phyloP scores from a whole-genome alignment of 768 basidiomycete species.

The Gloeostereum incarnatum region DNA sequence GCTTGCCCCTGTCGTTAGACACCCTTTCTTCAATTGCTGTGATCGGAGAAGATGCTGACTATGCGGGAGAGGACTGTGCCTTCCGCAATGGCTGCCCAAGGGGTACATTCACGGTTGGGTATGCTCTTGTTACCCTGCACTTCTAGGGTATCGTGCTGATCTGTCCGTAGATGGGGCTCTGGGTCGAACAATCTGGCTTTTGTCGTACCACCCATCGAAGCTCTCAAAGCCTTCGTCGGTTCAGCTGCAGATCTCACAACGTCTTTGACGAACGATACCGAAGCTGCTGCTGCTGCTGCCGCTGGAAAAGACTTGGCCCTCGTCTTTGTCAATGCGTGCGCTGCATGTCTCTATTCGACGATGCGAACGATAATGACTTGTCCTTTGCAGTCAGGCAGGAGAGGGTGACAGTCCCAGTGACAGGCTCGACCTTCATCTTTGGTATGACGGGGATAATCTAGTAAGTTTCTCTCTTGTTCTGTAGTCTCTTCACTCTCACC shows the following conservation, averaged over 20 bases:
- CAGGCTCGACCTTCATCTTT: slow-evolving; percentile 46
- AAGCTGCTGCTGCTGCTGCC: slow-evolving; percentile 28
- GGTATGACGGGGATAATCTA: slow-evolving; percentile 46
- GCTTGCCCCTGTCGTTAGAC: slow-evolving; percentile 34
- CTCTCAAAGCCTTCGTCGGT: slow-evolving; percentile 29
- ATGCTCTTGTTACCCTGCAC: slow-evolving; percentile 24
- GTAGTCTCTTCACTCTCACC: too few species aligned
- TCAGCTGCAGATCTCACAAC: slow-evolving; percentile 28
- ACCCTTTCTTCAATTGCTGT: slow-evolving; percentile 50
- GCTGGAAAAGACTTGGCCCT: slow-evolving; percentile 43
- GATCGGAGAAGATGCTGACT: slow-evolving; percentile 48
- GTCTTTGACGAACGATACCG: slow-evolving; percentile 33
- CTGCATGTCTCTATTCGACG: slow-evolving; percentile 1
- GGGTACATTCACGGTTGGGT: slow-evolving; percentile 57
- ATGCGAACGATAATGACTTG: slow-evolving; percentile 7
- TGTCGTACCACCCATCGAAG: slow-evolving; percentile 35
- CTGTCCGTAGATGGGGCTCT: slow-evolving; percentile 41
- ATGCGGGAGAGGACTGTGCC: slow-evolving; percentile 34
- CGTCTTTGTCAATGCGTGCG: slow-evolving; percentile 51
- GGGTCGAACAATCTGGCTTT: slow-evolving; percentile 37
- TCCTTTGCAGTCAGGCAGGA: slow-evolving; percentile 42
- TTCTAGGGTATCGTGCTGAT: too few species aligned
- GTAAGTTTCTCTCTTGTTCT: slow-evolving; percentile 12
- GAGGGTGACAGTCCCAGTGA: slow-evolving; percentile 59
- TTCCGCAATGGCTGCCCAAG: slow-evolving; percentile 47